Percentiles rank a stretch among this genome's conserved stretches.
phyloP scores from a whole-genome alignment of 176 grass and related monocot species.

The Echinochloa phyllopogon region DNA sequence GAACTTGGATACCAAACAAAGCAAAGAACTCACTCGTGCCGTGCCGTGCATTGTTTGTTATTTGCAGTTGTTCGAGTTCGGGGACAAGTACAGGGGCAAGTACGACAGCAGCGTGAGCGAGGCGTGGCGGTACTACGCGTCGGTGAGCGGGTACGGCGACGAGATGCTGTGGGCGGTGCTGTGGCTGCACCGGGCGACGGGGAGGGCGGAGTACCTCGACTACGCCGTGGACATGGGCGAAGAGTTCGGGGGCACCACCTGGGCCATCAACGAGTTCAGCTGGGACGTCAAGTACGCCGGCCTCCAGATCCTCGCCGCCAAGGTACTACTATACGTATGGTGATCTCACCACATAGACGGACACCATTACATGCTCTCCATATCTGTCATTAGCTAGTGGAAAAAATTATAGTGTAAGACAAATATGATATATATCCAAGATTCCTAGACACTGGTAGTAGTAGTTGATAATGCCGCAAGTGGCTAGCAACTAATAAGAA shows the following conservation, averaged over 20 bases:
- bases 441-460: too few relatives aligned
- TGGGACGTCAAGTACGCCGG: slow-evolving; percentile 73
- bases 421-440: not conserved
- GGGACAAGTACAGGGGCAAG: slow-evolving; percentile 52
- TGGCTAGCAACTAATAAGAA: not conserved
- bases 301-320: slow-evolving; percentile 57
- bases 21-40: too few relatives aligned
- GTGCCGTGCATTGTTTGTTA: too few relatives aligned
- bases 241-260: slow-evolving; percentile 49
- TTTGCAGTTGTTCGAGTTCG: slow-evolving; percentile 49
- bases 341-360: not conserved
- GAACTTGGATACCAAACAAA: too few relatives aligned
- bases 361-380: not conserved
- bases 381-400: not conserved
- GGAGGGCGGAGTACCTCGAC: slow-evolving; percentile 39
- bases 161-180: slow-evolving; percentile 73
- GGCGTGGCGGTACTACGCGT: slow-evolving; percentile 53
- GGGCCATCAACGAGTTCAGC: slow-evolving; percentile 68
- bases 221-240: slow-evolving; percentile 53
- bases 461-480: too few relatives aligned
- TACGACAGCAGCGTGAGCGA: slow-evolving; percentile 53
- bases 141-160: slow-evolving; percentile 65
- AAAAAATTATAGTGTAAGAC: too few relatives aligned
- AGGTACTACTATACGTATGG: slow-evolving; percentile 32
- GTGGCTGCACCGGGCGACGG: slow-evolving; percentile 63